Base-by-base conservation (phyloP, 75 land plant species). In the Selaginella tamariscina region DNA sequence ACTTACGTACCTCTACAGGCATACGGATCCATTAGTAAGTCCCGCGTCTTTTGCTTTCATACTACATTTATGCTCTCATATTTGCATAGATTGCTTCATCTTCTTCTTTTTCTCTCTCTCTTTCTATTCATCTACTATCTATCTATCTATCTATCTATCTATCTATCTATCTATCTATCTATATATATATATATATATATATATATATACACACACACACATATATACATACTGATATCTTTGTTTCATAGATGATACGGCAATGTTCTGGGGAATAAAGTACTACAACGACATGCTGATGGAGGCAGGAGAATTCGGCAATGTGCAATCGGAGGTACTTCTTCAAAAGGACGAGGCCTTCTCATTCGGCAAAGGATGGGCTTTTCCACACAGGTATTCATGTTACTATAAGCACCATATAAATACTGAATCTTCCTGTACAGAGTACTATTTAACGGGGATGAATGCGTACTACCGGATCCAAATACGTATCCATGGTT, bases 301-400 rank as follows among this genome's bases (percentile, higher is more conserved):
- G 33, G 64, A 82, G 65, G 74, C 79, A 5, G 77, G 78, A 2
- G 27, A 59, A 1, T 56, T 22, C 0, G 81, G 79, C 23, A 69
- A 69, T 20, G 87, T 86, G 1, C 82, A 82, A 56, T 67, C 84
- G 0, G 87, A 86, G 54, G 66, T 86, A 31, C 32, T 86, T 2
- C 69, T 86, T 0, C 59, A 69, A 0, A 86, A 86, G 71, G 77
- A 82, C 54, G 68, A 65, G 0, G 55, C n/a, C 0, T 86, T 84
- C 59, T 77, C 87, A 8, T 80, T 86, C 69, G 70, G 67, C 8
- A 67, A 77, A 29, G 89, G 89, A 5, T 82, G 84, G 84, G 81
- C 74, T 1, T 86, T 84, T 59, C 89, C 89, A 0, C 78, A 84
- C 22, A 82, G 66, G n/a, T n/a, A n/a, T n/a, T n/a, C n/a, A n/a